These are phyloP conservation scores for Aspergillus sp. DNA, from an alignment of 2,329 filamentous ascomycete genomes.

Conservation along the genomic window DNA sequence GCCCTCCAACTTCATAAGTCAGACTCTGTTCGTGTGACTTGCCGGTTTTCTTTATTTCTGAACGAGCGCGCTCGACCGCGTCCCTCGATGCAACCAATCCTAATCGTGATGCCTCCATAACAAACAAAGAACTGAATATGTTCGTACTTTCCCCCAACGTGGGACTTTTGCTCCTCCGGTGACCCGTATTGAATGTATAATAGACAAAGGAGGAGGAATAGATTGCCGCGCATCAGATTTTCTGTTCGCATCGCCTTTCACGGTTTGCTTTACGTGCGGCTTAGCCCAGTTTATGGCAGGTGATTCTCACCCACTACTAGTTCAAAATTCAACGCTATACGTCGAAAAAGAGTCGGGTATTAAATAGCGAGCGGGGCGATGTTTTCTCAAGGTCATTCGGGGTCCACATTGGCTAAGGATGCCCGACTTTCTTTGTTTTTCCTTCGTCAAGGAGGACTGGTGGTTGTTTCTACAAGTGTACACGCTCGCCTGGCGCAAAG, in stretches of 20 bases:
- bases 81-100: not conserved
- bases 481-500: too few relatives aligned
- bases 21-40: not conserved
- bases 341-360: not conserved
- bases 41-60: not conserved
- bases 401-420: too few relatives aligned
- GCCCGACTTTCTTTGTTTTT: too few relatives aligned
- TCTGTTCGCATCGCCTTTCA: too few relatives aligned
- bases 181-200: not conserved
- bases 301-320: not conserved
- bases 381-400: too few relatives aligned
- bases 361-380: not conserved
- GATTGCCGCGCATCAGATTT: not conserved
- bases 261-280: not conserved
- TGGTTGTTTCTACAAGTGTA: too few relatives aligned
- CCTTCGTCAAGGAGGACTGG: too few relatives aligned
- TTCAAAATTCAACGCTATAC: not conserved
- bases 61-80: not conserved
- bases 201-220: not conserved
- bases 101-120: not conserved
- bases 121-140: not conserved
- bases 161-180: not conserved
- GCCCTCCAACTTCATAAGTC: not conserved
- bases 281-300: not conserved
- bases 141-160: not conserved